Evolutionary conservation across 2,329 filamentous ascomycete species (phyloP), one percentile per base, ranked within the genome.

Genomic region (Aureobasidium lini): DNA sequence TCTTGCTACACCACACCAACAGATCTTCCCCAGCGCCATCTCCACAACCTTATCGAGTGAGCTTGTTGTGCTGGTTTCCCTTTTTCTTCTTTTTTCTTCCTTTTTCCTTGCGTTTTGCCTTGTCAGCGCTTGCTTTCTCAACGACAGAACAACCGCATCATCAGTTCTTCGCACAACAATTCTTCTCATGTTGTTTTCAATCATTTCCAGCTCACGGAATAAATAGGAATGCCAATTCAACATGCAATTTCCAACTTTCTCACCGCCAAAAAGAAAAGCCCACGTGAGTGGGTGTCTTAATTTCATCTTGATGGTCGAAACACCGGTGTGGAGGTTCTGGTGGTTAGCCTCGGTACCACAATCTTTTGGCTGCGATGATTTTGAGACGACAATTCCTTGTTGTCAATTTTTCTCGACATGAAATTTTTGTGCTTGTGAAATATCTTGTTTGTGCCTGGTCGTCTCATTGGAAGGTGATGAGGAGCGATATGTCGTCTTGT

Each of bases 31-130:
- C 16, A 3, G 34, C 40, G n/a, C 48, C 34, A 52, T 31, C 48
- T 52, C 48, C 48, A 52, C 48, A 52, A 52, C 48, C 36, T 52
- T 39, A 52, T 52, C 48, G 48, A 23, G 6, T 52, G 48, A 40
- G 48, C 48, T 52, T 52, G 10, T 40, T 36, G 34, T 13, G 8
- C 2, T 36, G 1, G 2, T 9, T 36, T 36, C 13, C 34, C 34
- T 36, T 37, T 52, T 15, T 29, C 11, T 6, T 23, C 15, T 28
- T 5, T 16, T 18, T 11, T 3, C 31, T 48, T 29, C 4, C n/a
- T 4, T 28, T n/a, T 2, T n/a, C 10, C n/a, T 46, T 9, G 23
- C 23, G 6, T 5, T 1, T 23, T 23, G 18, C 18, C 18, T 23
- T 23, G 3, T 23, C 18, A 23, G 18, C 18, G 18, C 18, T 23